Base-by-base conservation (phyloP, 176 grass and related monocot genomes). In the Bonia amplexicaulis region DNA sequence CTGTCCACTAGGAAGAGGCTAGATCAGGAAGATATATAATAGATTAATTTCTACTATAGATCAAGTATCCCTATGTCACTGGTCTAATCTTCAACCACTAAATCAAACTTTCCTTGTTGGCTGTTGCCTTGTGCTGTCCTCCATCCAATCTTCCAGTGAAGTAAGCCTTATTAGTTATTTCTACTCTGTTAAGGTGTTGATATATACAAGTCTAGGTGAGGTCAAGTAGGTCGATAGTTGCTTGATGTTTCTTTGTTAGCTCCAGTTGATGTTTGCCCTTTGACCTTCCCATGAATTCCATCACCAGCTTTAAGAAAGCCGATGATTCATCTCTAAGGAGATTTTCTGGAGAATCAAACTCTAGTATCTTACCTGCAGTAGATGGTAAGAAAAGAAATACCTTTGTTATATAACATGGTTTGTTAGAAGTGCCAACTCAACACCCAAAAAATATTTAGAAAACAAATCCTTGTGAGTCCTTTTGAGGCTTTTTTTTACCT, bases 261-360 rank as follows among this genome's bases (percentile, higher is more conserved):
- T 76, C 68, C 19, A 23, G 39, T 66, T 76, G 45, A 65, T 66
- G 73, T 71, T 77, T 71, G 19, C 25, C 69, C 66, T 89, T 87
- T 65, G 95, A 88, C 61, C 92, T 92, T 82, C 92, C 90, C 7
- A 88, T n/a, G 35, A 91, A 97, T 41, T 94, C 88, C 83, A 88
- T 94, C 76, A 92, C 95, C 77, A 94, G 79, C 57, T 92, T 94
- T 74, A 78, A 87, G 85, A 97, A 97, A 27, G 94, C 90, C 23
- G 94, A 92, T 51, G 88, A 89, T 87, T 87, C 82, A 81, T 94
- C 88, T 74, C 27, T 76, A 10, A 97, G 90, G 65, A 97, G 92
- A 83, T 89, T 86, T 29, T 49, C 20, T 8, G 94, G 92, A 66
- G 94, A 92, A 77, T 92, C 79, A 77, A 92, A 97, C 84, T 97